Conservation (phyloP, 805 yeast species). For the Schizosaccharomyces japonicus region DNA sequence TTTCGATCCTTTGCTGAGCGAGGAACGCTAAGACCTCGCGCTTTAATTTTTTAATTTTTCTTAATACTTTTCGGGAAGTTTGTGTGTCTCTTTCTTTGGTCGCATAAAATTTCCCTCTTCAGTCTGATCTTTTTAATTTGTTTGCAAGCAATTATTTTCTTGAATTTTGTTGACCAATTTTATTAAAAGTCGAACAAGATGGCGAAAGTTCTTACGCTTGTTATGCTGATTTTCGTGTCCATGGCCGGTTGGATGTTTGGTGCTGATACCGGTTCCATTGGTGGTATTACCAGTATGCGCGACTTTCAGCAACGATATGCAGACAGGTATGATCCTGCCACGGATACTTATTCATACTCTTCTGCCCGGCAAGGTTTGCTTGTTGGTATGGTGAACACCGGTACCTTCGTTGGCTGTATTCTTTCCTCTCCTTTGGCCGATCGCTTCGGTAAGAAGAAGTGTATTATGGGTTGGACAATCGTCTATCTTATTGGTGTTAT, state of each 20-base stretch:
- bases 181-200: no score
- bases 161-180: no score
- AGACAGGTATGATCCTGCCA: slow-evolving; percentile 1
- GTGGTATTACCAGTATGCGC: slow-evolving; percentile 6
- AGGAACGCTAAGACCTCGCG: no score
- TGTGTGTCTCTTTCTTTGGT: no score
- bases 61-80: no score
- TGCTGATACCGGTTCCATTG: slow-evolving; percentile 6
- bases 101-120: no score
- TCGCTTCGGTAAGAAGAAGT: slow-evolving; percentile 4
- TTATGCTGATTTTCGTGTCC: slow-evolving; percentile 5
- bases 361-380: slow-evolving; percentile 6
- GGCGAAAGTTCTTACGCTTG: not conserved
- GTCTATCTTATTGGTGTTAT: slow-evolving; percentile 6
- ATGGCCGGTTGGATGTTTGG: slow-evolving; percentile 7
- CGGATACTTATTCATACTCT: not conserved
- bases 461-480: slow-evolving; percentile 6
- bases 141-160: no score
- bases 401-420: slow-evolving; percentile 6
- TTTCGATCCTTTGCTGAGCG: no score
- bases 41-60: no score
- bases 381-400: slow-evolving; percentile 7
- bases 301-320: slow-evolving; percentile 3
- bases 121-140: no score
- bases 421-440: slow-evolving; percentile 7